These are phyloP conservation scores for Sordariomycetes sp. DNA, from an alignment of 2,329 filamentous ascomycete genomes.

Conservation along the genomic window DNA sequence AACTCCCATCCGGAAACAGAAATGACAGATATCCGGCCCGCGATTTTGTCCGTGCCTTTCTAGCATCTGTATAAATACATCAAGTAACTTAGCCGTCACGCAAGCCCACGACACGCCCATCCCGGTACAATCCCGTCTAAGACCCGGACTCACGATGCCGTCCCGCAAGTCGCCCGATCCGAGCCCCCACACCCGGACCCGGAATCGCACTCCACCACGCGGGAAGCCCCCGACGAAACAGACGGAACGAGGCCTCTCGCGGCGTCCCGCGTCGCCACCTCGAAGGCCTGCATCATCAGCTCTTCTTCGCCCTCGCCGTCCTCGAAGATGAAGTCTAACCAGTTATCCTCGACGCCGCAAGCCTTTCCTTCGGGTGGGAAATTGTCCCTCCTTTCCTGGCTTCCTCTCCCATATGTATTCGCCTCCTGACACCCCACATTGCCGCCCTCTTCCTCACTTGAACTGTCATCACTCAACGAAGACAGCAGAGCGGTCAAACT, in stretches of 20 bases:
- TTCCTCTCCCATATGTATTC: neutral
- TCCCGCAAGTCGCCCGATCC: neutral
- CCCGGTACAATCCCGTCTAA: neutral
- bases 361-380: neutral
- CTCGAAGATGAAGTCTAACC: constrained; percentile 1
- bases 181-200: neutral
- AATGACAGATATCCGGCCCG: too few relatives aligned
- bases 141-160: neutral
- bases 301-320: neutral
- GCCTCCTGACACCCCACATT: neutral
- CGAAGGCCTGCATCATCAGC: neutral
- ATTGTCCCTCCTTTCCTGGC: neutral
- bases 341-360: neutral
- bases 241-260: constrained; percentile 1
- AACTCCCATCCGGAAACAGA: too few relatives aligned
- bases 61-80: neutral
- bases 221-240: neutral
- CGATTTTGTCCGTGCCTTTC: too few relatives aligned
- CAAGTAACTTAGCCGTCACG: neutral
- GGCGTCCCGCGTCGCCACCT: neutral
- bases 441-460: neutral
- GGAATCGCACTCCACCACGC: neutral
- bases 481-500: constrained; percentile 2
- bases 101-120: neutral
- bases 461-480: neutral